Percentiles rank a stretch among this genome's conserved stretches.
These are phyloP conservation scores for Iris pallida DNA, from an alignment of 116 monocot genomes.

Conservation along the genomic window DNA sequence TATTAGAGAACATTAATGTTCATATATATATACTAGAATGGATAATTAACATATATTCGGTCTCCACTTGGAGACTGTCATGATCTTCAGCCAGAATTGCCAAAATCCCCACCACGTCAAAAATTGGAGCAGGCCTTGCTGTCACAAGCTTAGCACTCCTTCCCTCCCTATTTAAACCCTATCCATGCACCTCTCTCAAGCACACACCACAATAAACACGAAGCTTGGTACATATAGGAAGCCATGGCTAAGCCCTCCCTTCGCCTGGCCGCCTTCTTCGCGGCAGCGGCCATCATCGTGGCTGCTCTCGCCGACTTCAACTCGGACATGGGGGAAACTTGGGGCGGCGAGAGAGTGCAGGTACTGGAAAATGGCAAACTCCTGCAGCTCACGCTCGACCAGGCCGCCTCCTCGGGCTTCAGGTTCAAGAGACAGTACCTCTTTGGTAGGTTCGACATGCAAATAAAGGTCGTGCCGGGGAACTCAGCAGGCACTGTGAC, in stretches of 20 bases:
- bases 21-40: no score
- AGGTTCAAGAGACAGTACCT: neutral
- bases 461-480: neutral
- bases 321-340: neutral
- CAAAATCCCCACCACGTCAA: no score
- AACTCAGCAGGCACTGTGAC: no score
- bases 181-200: no score
- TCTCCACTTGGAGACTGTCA: no score
- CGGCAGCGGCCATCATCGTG: neutral
- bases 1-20: no score
- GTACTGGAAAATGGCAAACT: conserved; percentile 6
- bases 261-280: neutral
- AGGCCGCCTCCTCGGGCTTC: neutral
- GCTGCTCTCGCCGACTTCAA: neutral
- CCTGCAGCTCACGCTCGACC: conserved; percentile 7
- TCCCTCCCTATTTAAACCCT: no score
- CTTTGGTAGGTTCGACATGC: conserved; percentile 14
- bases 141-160: no score
- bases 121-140: no score
- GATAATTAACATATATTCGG: no score
- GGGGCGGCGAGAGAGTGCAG: neutral
- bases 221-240: neutral
- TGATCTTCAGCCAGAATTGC: no score
- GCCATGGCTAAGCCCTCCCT: neutral
- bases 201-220: no score